Conservation (phyloP, 305 asterid species). For the Solanum hybrid region DNA sequence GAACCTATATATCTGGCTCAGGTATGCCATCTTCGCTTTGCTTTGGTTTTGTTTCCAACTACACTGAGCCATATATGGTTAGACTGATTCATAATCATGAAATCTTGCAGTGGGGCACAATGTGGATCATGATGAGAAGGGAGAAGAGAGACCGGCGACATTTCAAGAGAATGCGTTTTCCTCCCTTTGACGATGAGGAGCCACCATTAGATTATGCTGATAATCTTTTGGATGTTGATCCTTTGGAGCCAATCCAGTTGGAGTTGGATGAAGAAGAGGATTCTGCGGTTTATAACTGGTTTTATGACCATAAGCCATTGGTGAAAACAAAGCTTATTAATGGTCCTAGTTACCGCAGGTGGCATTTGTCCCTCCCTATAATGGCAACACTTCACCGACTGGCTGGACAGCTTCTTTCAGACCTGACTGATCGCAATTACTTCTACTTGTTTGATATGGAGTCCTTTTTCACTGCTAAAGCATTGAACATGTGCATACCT, state of each 20-base stretch:
- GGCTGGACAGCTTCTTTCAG: conserved; percentile 98
- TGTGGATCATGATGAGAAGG: conserved; percentile 99
- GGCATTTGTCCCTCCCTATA: conserved; percentile 98
- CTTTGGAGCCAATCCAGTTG: conserved; percentile 95
- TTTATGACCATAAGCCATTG: conserved; percentile 97
- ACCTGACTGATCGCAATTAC: conserved; percentile 88
- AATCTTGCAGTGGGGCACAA: conserved; percentile 86
- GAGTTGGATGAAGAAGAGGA: conserved; percentile 99
- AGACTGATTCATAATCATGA: background rate
- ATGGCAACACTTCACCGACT: conserved; percentile 99
- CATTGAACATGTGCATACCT: conserved; percentile 99
- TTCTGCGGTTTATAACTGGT: conserved; percentile 95
- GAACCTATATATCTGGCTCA: conserved; percentile 98
- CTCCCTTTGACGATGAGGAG: conserved; percentile 99
- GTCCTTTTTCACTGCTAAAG: conserved; percentile 98
- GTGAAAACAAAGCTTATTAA: conserved; percentile 95
- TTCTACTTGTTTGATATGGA: conserved; percentile 98
- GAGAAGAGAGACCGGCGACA: conserved; percentile 98
- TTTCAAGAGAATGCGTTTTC: conserved; percentile 99
- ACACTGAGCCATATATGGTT: background rate
- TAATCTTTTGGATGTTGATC: conserved; percentile 94
- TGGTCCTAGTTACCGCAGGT: conserved; percentile 96
- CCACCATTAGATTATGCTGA: conserved; percentile 99
- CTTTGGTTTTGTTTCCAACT: background rate
- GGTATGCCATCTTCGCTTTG: conserved; percentile 30